Conservation (phyloP, 768 basidiomycete genomes). For the Auriculariales sp. region DNA sequence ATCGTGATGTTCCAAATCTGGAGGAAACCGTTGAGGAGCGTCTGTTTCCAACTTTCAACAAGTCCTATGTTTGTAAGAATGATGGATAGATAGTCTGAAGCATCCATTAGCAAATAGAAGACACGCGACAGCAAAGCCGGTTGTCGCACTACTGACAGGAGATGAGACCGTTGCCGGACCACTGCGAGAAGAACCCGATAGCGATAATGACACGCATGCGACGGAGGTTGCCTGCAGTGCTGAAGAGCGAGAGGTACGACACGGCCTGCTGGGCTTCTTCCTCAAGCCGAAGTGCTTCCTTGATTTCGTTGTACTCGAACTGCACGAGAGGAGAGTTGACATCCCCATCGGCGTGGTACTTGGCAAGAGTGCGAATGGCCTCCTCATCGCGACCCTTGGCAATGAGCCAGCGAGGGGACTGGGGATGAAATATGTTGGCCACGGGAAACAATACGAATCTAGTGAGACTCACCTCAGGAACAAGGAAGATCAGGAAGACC, state of each 20-base stretch:
- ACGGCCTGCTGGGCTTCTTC: constrained; percentile 33
- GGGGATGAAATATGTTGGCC: background rate
- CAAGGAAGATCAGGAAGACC: constrained; percentile 47
- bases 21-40: constrained; percentile 75
- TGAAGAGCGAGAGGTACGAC: constrained; percentile 55
- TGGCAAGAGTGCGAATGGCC: constrained; percentile 57
- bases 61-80: constrained; percentile 34
- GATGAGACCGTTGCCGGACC: constrained; percentile 73
- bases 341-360: constrained; percentile 74
- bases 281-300: constrained; percentile 39
- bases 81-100: constrained; percentile 65
- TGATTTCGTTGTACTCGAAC: constrained; percentile 72
- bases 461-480: constrained; percentile 38
- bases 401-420: constrained; percentile 74
- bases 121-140: constrained; percentile 2
- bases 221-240: constrained; percentile 54
- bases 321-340: constrained; percentile 32
- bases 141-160: too few relatives aligned
- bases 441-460: background rate
- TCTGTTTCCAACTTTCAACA: constrained; percentile 24
- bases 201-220: constrained; percentile 67
- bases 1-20: constrained; percentile 69
- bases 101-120: constrained; percentile 9
- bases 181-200: constrained; percentile 73
- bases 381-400: constrained; percentile 57